Percentiles rank a stretch among this genome's conserved stretches.
Conservation (phyloP, 1,139 yeast species). For the Geotrichum macrosporum region DNA sequence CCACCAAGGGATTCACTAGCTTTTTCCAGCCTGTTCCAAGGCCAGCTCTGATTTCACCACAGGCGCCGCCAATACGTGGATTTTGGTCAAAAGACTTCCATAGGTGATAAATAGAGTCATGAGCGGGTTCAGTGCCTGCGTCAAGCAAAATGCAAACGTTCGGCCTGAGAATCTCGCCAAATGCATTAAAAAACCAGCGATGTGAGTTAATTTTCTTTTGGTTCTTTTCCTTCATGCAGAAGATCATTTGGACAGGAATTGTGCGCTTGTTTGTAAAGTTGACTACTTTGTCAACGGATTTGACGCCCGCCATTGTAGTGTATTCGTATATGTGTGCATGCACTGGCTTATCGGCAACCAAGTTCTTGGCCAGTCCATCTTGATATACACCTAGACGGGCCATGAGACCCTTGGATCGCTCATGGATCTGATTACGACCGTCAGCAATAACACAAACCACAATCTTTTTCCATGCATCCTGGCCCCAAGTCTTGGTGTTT, state of each 20-base stretch:
- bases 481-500: constrained; percentile 66
- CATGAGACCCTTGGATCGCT: constrained; percentile 58
- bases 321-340: constrained; percentile 74
- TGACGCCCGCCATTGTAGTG: constrained; percentile 72
- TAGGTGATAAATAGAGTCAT: constrained; percentile 66
- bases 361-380: constrained; percentile 77
- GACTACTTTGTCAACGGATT: constrained; percentile 55
- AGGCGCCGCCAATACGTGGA: constrained; percentile 77
- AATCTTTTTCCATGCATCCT: constrained; percentile 73
- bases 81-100: constrained; percentile 69
- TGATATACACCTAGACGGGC: constrained; percentile 75
- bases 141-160: constrained; percentile 67
- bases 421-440: constrained; percentile 66
- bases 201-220: constrained; percentile 75
- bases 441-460: constrained; percentile 73
- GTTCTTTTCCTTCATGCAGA: constrained; percentile 73
- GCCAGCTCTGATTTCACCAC: constrained; percentile 76
- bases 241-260: constrained; percentile 67
- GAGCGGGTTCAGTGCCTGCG: constrained; percentile 75
- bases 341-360: constrained; percentile 65
- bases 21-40: constrained; percentile 55
- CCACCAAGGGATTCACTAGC: constrained; percentile 68
- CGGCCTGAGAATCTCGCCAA: constrained; percentile 66
- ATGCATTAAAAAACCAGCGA: constrained; percentile 81
- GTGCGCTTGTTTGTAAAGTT: constrained; percentile 52